These are phyloP conservation scores for Aspergillus proliferans DNA, from an alignment of 2,329 filamentous ascomycete genomes.

Conservation along the genomic window DNA sequence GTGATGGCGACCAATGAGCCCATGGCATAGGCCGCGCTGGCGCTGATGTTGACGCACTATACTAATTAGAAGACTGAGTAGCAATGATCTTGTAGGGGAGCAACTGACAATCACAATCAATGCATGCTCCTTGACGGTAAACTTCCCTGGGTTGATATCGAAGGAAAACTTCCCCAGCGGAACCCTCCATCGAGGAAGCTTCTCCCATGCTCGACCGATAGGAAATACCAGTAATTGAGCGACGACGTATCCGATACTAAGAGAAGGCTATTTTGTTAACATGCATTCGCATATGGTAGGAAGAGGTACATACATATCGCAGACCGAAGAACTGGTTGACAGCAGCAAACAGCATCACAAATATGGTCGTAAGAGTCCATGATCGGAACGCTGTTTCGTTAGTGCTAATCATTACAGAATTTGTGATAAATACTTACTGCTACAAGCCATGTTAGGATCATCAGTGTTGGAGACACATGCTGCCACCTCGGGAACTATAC, in stretches of 20 bases:
- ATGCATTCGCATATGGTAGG: background rate
- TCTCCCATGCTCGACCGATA: slow-evolving; percentile 17
- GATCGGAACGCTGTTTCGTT: slow-evolving; percentile 21
- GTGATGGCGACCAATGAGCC: slow-evolving; percentile 27
- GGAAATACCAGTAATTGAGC: slow-evolving; percentile 17
- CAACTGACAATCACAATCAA: slow-evolving; percentile 18
- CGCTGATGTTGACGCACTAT: slow-evolving; percentile 26
- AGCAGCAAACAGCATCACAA: slow-evolving; percentile 19
- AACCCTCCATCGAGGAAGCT: slow-evolving; percentile 17
- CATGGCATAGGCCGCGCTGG: slow-evolving; percentile 19
- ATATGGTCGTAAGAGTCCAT: slow-evolving; percentile 22
- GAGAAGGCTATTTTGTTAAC: slow-evolving; percentile 12
- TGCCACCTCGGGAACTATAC: slow-evolving; percentile 31
- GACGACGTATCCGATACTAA: slow-evolving; percentile 18
- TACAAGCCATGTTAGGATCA: slow-evolving; percentile 26
- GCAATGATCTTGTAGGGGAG: background rate
- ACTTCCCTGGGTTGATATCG: slow-evolving; percentile 16
- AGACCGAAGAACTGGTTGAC: slow-evolving; percentile 21
- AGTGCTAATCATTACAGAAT: background rate
- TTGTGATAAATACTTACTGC: slow-evolving; percentile 15
- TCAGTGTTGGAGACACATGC: slow-evolving; percentile 33
- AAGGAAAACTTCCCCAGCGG: slow-evolving; percentile 14
- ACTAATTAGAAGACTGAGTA: background rate
- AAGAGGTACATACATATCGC: slow-evolving; percentile 15
- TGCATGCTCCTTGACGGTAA: slow-evolving; percentile 19